Evolutionary conservation across 2,329 filamentous ascomycete genomes (phyloP), one percentile per base, ranked within the genome.

Genomic region (Pseudogymnoascus sp.): DNA sequence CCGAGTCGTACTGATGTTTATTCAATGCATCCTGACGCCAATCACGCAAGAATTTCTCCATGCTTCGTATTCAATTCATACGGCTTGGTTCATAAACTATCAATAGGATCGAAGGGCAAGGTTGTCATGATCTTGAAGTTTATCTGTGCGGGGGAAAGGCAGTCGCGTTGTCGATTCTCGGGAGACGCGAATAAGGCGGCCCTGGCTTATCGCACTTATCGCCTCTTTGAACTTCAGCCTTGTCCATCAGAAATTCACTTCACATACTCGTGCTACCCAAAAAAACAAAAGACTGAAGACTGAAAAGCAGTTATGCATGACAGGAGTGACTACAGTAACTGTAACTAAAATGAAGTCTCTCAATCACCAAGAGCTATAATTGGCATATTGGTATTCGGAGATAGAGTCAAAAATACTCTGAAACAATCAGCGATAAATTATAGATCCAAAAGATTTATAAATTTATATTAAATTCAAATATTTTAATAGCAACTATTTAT

Each of bases 1-100:
- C 95, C 36, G 93, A 91, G 68, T 97, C 93, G 76, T 97, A 93
- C 75, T 99, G 95, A 68, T 95, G 91, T 76, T 96, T 95, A 78
- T 96, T 93, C 72, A 96, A 81, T 73, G 93, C 93, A 80, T 97
- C 92, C 77, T 96, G 91, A 73, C 93, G 86, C 95, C 95, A 99
- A 72, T 90, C 89, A 74, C 93, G 88, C 73, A 99, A 83, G 77
- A 93, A 97, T 72, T 87, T 88, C 81, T 97, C 92, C 95, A 99
- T 97, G n/a, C 28, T 56, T 56, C 16, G 16, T 3, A 14, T 21
- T 56, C 16, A 56, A 34, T 56, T 31, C 49, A 56, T 56, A 21
- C n/a, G 5, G 25, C 49, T 34, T 18, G 8, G 25, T 36, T 56
- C 49, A 56, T 12, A 56, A 21, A 21, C 11, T 34, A 7, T 34